Percentiles rank a stretch among this genome's conserved stretches.
Evolutionary conservation across 768 basidiomycete species (phyloP).

Genomic region (Agrocybe pediades): DNA sequence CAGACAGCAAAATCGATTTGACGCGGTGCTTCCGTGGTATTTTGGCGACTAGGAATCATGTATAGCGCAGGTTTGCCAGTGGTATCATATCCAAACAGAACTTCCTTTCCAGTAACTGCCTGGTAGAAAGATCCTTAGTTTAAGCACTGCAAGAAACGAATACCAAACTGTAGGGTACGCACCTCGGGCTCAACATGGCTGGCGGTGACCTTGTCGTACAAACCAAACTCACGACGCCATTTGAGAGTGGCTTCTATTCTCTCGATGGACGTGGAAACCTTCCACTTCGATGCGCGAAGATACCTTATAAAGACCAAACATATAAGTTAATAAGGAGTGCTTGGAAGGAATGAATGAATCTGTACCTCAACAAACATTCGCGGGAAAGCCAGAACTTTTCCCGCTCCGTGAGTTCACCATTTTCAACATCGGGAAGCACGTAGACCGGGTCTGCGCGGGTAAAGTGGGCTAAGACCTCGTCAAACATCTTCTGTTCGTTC

Average conservation of each 20-base stretch:
- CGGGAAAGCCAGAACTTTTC: conserved; percentile 83
- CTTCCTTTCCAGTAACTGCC: conserved; percentile 82
- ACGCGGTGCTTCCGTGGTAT: conserved; percentile 66
- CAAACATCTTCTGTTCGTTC: conserved; percentile 49
- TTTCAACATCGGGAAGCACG: conserved; percentile 46
- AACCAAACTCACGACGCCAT: conserved; percentile 81
- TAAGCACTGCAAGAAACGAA: background rate
- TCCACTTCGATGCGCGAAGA: conserved; percentile 80
- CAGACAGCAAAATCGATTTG: conserved; percentile 79
- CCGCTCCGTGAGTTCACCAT: conserved; percentile 53
- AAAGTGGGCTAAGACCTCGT: conserved; percentile 64
- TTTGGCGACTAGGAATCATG: conserved; percentile 71
- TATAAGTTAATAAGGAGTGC: background rate
- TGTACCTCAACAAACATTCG: conserved; percentile 67
- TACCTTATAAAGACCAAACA: conserved; percentile 45
- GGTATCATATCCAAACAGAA: conserved; percentile 76
- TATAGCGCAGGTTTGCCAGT: conserved; percentile 68
- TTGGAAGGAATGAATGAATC: background rate
- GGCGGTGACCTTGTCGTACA: conserved; percentile 63
- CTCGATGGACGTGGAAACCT: conserved; percentile 53
- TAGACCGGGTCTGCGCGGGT: conserved; percentile 43
- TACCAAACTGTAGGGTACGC: conserved; percentile 12
- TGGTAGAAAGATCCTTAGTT: conserved; percentile 24
- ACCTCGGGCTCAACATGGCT: conserved; percentile 77
- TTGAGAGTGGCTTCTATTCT: conserved; percentile 72